A percentile compares a stretch with the other conserved stretches of the same genome.
phyloP scores from a whole-genome alignment of 2,329 filamentous ascomycete species.

The Acephala macrosclerotiorum region DNA sequence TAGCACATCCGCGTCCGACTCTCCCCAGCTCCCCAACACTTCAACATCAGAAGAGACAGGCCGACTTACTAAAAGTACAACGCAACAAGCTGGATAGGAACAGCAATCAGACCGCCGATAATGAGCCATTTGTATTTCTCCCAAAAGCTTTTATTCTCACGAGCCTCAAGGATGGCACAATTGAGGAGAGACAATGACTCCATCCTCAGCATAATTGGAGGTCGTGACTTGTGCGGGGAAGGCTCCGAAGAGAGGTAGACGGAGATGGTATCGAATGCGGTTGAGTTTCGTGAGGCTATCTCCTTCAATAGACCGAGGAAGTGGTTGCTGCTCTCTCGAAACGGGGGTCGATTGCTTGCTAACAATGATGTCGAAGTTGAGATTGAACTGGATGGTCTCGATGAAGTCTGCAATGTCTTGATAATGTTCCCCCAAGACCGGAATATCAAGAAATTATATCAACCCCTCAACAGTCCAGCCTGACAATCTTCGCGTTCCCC shows the following conservation, averaged over 20 bases:
- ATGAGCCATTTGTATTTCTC: constrained; percentile 25
- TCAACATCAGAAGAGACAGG: not conserved
- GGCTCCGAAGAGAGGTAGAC: not conserved
- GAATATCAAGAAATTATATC: constrained; percentile 1
- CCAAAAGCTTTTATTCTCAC: constrained; percentile 22
- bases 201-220: not conserved
- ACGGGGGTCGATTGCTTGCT: not conserved
- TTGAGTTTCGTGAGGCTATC: not conserved
- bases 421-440: not conserved
- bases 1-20: not conserved
- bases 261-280: not conserved
- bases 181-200: constrained; percentile 5
- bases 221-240: not conserved
- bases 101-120: constrained; percentile 20
- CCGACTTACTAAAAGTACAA: constrained; percentile 18
- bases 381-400: not conserved
- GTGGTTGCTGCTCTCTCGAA: not conserved
- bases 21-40: not conserved
- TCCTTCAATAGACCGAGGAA: not conserved
- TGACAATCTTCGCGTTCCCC: not conserved
- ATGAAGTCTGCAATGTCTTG: not conserved
- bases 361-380: not conserved
- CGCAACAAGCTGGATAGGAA: constrained; percentile 22
- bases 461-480: not conserved
- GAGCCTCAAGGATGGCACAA: constrained; percentile 13